Percentiles rank a stretch among this genome's conserved stretches.
Conservation (phyloP, 169 alveolate genomes). For the Plasmodium gaboni region DNA sequence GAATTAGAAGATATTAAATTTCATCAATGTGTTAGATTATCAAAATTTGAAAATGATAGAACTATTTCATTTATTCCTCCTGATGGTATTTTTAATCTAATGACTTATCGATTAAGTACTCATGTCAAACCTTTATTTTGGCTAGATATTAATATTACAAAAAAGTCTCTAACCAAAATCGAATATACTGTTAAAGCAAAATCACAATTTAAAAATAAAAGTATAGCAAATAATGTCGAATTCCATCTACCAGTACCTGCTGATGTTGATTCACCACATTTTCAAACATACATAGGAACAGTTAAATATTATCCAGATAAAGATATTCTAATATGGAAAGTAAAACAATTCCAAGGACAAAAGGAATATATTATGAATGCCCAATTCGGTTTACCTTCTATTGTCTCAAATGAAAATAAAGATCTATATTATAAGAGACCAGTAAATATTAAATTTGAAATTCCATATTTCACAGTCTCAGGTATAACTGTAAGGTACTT, state of each 20-base stretch:
- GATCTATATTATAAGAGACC: slow-evolving; percentile 95
- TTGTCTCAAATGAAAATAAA: slow-evolving; percentile 91
- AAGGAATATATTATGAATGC: slow-evolving; percentile 98
- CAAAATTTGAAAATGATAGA: slow-evolving; percentile 92
- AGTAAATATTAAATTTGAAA: slow-evolving; percentile 97
- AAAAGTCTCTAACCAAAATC: slow-evolving; percentile 92
- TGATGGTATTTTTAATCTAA: slow-evolving; percentile 99
- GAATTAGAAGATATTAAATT: slow-evolving; percentile 99
- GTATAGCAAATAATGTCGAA: slow-evolving; percentile 98
- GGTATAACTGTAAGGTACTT: slow-evolving; percentile 98
- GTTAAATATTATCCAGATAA: slow-evolving; percentile 97
- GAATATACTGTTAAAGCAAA: slow-evolving; percentile 95
- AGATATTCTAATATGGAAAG: slow-evolving; percentile 96
- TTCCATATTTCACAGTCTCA: slow-evolving; percentile 99
- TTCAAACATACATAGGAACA: slow-evolving; percentile 96
- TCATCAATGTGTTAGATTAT: slow-evolving; percentile 97
- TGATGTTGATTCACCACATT: slow-evolving; percentile 96
- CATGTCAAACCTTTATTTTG: slow-evolving; percentile 97
- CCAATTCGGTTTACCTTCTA: slow-evolving; percentile 97
- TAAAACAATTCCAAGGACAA: slow-evolving; percentile 99
- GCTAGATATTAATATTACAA: slow-evolving; percentile 95
- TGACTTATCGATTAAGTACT: slow-evolving; percentile 97
- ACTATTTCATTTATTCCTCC: slow-evolving; percentile 99
- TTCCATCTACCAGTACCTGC: slow-evolving; percentile 99
- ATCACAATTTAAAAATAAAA: slow-evolving; percentile 93